phyloP scores from a whole-genome alignment of 2,329 filamentous ascomycete species.

The Cylindrodendrum hubeiense region DNA sequence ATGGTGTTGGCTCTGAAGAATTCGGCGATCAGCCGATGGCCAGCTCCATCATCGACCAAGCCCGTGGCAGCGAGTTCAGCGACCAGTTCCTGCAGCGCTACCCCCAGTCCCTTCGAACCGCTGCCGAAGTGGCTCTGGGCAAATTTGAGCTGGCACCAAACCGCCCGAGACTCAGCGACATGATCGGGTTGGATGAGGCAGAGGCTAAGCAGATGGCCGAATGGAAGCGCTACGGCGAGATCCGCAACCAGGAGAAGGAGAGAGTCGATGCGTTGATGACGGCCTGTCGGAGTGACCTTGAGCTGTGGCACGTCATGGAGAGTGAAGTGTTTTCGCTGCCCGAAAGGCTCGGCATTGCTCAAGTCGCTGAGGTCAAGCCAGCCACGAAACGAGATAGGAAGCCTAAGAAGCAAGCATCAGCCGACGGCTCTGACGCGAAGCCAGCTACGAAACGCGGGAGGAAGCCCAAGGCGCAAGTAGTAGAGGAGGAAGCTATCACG shows the following conservation, averaged over 20 bases:
- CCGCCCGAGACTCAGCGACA: slow-evolving; percentile 37
- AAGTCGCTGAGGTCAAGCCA: slow-evolving; percentile 19
- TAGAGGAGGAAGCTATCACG: background rate
- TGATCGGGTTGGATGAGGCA: slow-evolving; percentile 47
- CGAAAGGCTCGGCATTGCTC: slow-evolving; percentile 64
- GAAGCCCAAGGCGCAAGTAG: too few relatives aligned
- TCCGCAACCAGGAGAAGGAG: slow-evolving; percentile 59
- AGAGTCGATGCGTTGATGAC: slow-evolving; percentile 68
- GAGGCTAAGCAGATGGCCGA: slow-evolving; percentile 52
- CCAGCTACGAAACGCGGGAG: too few relatives aligned
- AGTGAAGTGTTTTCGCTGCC: slow-evolving; percentile 74
- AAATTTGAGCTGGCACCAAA: slow-evolving; percentile 51
- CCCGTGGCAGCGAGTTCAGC: slow-evolving; percentile 47
- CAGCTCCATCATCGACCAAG: slow-evolving; percentile 50
- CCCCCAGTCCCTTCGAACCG: slow-evolving; percentile 53
- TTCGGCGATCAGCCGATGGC: slow-evolving; percentile 23
- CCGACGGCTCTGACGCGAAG: slow-evolving; percentile 1
- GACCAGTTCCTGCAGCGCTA: slow-evolving; percentile 54
- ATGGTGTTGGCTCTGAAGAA: slow-evolving; percentile 1
- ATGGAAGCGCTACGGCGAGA: slow-evolving; percentile 49
- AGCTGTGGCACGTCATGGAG: slow-evolving; percentile 77
- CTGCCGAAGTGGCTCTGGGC: slow-evolving; percentile 54
- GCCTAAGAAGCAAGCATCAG: slow-evolving; percentile 24
- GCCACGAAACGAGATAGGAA: slow-evolving; percentile 21
- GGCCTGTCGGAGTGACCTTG: slow-evolving; percentile 68